Evolutionary conservation across 2,329 filamentous ascomycete genomes (phyloP).

Genomic region (Aspergillus hortae): DNA sequence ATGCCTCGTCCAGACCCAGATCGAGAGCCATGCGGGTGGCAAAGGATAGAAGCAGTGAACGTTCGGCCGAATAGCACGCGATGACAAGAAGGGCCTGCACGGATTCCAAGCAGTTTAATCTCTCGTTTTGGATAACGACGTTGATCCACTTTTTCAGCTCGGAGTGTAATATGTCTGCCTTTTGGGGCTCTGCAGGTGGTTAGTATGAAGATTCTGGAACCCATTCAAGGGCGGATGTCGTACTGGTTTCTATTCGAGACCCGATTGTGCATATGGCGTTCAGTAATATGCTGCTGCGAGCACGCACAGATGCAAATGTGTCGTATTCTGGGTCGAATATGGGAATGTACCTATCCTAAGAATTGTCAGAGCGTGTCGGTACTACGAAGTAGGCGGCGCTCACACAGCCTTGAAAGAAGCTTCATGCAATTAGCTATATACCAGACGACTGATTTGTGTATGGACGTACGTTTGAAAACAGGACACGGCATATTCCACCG

Average conservation of each 20-base stretch:
- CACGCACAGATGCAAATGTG: conserved; percentile 44
- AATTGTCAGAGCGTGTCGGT: background rate
- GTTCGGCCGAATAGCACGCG: conserved; percentile 52
- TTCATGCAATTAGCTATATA: conserved; percentile 7
- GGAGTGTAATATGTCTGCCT: conserved; percentile 44
- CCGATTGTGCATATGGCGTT: conserved; percentile 53
- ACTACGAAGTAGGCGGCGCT: conserved; percentile 1
- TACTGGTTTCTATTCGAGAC: conserved; percentile 41
- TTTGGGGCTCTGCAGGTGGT: conserved; percentile 19
- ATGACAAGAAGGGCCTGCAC: conserved; percentile 52
- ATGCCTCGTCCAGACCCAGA: conserved; percentile 44
- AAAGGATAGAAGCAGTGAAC: conserved; percentile 49
- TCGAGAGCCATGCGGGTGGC: conserved; percentile 52
- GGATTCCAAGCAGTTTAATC: conserved; percentile 44
- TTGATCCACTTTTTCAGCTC: conserved; percentile 46
- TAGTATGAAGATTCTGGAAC: no score
- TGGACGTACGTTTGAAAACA: conserved; percentile 30
- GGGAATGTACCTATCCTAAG: conserved; percentile 47
- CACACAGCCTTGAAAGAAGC: conserved; percentile 39
- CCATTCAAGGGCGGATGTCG: background rate
- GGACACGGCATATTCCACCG: conserved; percentile 28
- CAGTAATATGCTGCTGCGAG: conserved; percentile 49
- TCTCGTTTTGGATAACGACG: conserved; percentile 41
- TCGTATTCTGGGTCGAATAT: conserved; percentile 48
- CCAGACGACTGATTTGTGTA: no score